phyloP scores from a whole-genome alignment of 2,329 filamentous ascomycete genomes.

The Calonectria leucothoes region DNA sequence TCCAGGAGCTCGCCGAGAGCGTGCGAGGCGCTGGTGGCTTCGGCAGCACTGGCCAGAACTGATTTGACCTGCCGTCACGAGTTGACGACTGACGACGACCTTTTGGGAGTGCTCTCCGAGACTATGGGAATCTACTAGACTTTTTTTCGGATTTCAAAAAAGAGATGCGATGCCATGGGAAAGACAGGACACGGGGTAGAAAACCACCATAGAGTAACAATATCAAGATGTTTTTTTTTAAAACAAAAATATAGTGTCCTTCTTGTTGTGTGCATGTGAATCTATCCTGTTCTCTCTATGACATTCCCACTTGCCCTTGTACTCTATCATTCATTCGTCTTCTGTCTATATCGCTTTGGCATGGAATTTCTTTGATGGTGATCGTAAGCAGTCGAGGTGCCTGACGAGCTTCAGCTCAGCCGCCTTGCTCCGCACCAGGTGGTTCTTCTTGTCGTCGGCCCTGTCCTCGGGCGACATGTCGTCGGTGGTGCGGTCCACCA shows the following conservation, averaged over 20 bases:
- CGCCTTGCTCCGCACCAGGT: constrained; percentile 82
- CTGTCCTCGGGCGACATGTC: constrained; percentile 57
- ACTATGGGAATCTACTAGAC: constrained; percentile 2
- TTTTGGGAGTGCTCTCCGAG: neutral
- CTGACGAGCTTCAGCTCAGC: constrained; percentile 87
- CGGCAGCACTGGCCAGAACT: constrained; percentile 78
- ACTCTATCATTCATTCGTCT: constrained; percentile 2
- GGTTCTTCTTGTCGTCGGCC: constrained; percentile 65
- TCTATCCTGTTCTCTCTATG: constrained; percentile 33
- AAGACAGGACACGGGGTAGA: constrained; percentile 6
- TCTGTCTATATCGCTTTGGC: constrained; percentile 61
- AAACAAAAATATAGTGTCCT: no score
- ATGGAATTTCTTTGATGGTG: constrained; percentile 73
- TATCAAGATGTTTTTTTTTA: constrained; percentile 7
- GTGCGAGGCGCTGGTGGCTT: constrained; percentile 92
- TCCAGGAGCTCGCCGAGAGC: constrained; percentile 88
- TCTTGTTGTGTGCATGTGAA: constrained; percentile 19
- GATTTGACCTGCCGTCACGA: constrained; percentile 12
- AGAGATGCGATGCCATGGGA: neutral
- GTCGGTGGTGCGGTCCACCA: constrained; percentile 57
- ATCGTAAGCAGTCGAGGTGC: constrained; percentile 75
- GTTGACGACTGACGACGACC: constrained; percentile 11
- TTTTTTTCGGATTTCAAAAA: neutral
- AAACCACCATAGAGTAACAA: constrained; percentile 16
- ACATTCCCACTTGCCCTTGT: neutral